Evolutionary conservation across 345 rosid genomes (phyloP).

Genomic region (Rhodamnia argentea): DNA sequence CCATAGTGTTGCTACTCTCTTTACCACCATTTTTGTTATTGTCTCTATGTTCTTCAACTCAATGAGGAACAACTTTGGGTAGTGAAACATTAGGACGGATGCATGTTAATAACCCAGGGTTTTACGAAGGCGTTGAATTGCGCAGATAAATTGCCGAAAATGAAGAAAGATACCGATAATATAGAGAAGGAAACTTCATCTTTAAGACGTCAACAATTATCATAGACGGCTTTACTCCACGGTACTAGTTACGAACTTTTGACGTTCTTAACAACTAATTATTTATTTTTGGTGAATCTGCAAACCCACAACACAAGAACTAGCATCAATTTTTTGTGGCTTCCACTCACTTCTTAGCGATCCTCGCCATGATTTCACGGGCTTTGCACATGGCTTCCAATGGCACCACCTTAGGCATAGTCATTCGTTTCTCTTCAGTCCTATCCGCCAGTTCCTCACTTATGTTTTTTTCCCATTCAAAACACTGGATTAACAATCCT

Average conservation of each 20-base stretch:
- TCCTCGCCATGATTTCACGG: neutral
- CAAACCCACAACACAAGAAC: neutral
- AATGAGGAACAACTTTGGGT: too few species aligned
- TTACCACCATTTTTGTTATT: too few species aligned
- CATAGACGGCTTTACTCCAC: too few species aligned
- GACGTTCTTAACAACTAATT: neutral
- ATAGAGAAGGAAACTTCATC: too few species aligned
- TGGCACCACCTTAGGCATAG: constrained; percentile 29
- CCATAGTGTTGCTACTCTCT: too few species aligned
- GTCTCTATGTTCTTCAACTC: too few species aligned
- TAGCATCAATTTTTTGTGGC: neutral
- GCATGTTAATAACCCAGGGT: too few species aligned
- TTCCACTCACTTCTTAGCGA: neutral
- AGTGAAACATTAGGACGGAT: too few species aligned
- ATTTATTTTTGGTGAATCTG: neutral
- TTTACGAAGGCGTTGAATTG: too few species aligned
- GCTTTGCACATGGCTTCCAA: constrained; percentile 24
- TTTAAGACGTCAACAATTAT: too few species aligned
- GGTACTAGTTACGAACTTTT: neutral
- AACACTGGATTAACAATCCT: neutral
- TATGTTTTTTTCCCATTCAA: neutral
- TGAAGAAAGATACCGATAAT: too few species aligned
- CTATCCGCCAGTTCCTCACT: constrained; percentile 20
- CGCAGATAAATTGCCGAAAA: too few species aligned
- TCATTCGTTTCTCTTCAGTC: constrained; percentile 24